Evolutionary conservation across 176 grass and related monocot genomes (phyloP), one percentile per base, ranked within the genome.

Genomic region (Carex kokanica): DNA sequence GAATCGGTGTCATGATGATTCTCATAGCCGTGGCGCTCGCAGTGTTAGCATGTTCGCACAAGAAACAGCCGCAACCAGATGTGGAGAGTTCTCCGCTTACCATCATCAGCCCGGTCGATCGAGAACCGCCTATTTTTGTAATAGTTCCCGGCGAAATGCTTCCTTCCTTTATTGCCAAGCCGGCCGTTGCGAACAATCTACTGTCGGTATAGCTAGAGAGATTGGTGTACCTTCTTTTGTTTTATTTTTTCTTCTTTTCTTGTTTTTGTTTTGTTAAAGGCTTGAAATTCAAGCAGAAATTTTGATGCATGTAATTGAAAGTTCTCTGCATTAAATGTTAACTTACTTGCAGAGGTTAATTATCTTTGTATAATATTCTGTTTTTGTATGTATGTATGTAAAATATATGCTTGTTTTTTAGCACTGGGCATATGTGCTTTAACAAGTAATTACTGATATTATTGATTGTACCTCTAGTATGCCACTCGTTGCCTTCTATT

Each of bases 201-300:
- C 11, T 45, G 38, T 27, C 21, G 57, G n/a, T 40, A 63, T 60
- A n/a, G n/a, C n/a, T n/a, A 23, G 32, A 81, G 56, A 43, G 78
- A 41, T 60, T 41, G 52, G n/a, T 82, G 58, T 82, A 64, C 11
- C 61, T 81, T 64, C 34, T 65, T 81, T 40, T 43, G 5, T 51
- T 52, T 27, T 82, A 18, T 5, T 29, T 82, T 5, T 29, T 75
- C 29, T 3, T 0, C 32, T 2, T 78, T 29, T 29, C 14, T 6
- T 21, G 1, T 11, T 49, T 82, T 60, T 61, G 15, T 24, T 82
- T 82, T 63, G 41, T 20, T 81, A 16, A 24, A 51, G 61, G 80
- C 80, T 82, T 82, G 61, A 82, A 54, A 6, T 82, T 82, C 61
- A 82, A 82, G 80, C 80, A 47, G 41, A 82, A 82, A 68, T 82